Evolutionary conservation across 2,329 filamentous ascomycete species (phyloP).

Genomic region (Fusarium goolgardi): DNA sequence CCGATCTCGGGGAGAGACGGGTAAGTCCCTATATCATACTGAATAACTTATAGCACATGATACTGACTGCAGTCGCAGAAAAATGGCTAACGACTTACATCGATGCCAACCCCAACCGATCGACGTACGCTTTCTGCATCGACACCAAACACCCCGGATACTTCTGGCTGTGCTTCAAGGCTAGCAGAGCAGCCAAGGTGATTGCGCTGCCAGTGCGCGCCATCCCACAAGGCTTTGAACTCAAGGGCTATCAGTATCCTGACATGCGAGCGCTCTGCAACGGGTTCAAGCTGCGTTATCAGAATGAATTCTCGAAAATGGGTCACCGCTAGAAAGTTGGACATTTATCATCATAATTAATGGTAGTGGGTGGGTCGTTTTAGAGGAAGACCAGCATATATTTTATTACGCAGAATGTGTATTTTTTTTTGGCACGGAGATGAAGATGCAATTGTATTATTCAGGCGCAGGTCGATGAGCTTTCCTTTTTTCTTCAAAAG

Average conservation of each 20-base stretch:
- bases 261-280: slow-evolving; percentile 97
- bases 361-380: background rate
- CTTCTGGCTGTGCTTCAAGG: slow-evolving; percentile 97
- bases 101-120: slow-evolving; percentile 93
- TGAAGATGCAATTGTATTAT: slow-evolving; percentile 31
- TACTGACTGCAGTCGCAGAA: slow-evolving; percentile 65
- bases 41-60: slow-evolving; percentile 1
- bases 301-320: slow-evolving; percentile 74
- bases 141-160: slow-evolving; percentile 92
- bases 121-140: slow-evolving; percentile 95
- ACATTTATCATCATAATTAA: background rate
- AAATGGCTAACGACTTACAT: slow-evolving; percentile 97
- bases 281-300: slow-evolving; percentile 89
- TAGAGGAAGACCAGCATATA: slow-evolving; percentile 10
- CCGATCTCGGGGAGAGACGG: slow-evolving; percentile 81
- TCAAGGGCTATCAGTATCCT: slow-evolving; percentile 88
- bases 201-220: slow-evolving; percentile 88
- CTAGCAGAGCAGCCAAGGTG: slow-evolving; percentile 77
- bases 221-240: slow-evolving; percentile 91
- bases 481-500: slow-evolving; percentile 20
- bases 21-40: slow-evolving; percentile 67
- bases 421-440: slow-evolving; percentile 18
- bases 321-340: slow-evolving; percentile 46
- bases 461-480: slow-evolving; percentile 34
- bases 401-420: slow-evolving; percentile 32